These are phyloP conservation scores for Aspergillus pseudoglaucus DNA, from an alignment of 2,329 filamentous ascomycete genomes.

Conservation along the genomic window DNA sequence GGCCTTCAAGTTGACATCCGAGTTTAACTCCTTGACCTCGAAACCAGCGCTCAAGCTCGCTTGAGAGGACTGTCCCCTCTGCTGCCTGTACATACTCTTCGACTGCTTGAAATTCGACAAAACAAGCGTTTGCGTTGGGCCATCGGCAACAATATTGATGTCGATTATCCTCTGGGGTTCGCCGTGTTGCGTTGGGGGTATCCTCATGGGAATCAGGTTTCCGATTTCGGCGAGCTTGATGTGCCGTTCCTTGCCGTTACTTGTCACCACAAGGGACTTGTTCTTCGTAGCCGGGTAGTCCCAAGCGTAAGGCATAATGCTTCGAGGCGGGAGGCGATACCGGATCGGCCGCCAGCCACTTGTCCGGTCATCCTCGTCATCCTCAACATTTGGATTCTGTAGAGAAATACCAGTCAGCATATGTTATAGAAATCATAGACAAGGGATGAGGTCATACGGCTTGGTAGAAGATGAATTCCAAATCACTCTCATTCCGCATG, in stretches of 20 bases:
- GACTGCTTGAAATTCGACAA: conserved; percentile 89
- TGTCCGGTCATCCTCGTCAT: conserved; percentile 71
- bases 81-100: conserved; percentile 81
- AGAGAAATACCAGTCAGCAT: conserved; percentile 2
- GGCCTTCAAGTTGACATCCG: conserved; percentile 79
- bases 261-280: conserved; percentile 81
- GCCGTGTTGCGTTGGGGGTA: conserved; percentile 58
- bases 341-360: conserved; percentile 88
- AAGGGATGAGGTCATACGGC: conserved; percentile 42
- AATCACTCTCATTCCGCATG: conserved; percentile 96
- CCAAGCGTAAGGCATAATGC: conserved; percentile 99
- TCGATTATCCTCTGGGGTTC: conserved; percentile 80
- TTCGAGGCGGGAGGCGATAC: conserved; percentile 84
- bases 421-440: background rate
- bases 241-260: conserved; percentile 74
- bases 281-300: conserved; percentile 97
- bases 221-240: conserved; percentile 96
- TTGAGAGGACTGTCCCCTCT: conserved; percentile 49
- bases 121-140: conserved; percentile 89
- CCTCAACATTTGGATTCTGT: conserved; percentile 76
- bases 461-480: conserved; percentile 94
- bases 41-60: conserved; percentile 64
- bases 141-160: conserved; percentile 90
- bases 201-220: conserved; percentile 89
- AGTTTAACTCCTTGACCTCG: conserved; percentile 89